A percentile compares a stretch with the other conserved stretches of the same genome.
phyloP scores from a whole-genome alignment of 202 grass and related monocot species.

The Schoenoplectus triqueter region DNA sequence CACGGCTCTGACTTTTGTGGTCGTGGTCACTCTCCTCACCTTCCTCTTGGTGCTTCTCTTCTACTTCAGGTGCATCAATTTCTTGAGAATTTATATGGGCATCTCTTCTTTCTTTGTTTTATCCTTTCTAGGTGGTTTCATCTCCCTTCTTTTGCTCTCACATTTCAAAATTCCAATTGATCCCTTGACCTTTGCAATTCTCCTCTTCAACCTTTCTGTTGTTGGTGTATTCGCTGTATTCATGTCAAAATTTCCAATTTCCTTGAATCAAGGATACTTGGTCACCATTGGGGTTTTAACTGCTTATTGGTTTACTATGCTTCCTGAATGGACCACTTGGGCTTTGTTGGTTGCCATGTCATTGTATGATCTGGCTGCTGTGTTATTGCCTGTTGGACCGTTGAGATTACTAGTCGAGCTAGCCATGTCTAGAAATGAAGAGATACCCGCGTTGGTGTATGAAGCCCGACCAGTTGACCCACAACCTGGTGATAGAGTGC shows the following conservation, averaged over 20 bases:
- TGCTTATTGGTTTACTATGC: slow-evolving; percentile 90
- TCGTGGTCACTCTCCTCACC: slow-evolving; percentile 66
- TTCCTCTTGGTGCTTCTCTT: slow-evolving; percentile 95
- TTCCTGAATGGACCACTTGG: slow-evolving; percentile 96
- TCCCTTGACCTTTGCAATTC: slow-evolving; percentile 61
- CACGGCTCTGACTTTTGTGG: slow-evolving; percentile 64
- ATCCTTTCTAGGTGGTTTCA: slow-evolving; percentile 67
- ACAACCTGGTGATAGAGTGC: slow-evolving; percentile 50
- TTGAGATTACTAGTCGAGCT: slow-evolving; percentile 78
- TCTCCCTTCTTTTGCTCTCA: slow-evolving; percentile 62
- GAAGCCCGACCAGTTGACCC: slow-evolving; percentile 77
- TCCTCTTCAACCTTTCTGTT: slow-evolving; percentile 69
- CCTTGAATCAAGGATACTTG: slow-evolving; percentile 76
- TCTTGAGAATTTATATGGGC: slow-evolving; percentile 79
- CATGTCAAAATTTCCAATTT: slow-evolving; percentile 75
- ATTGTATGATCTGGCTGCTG: slow-evolving; percentile 91
- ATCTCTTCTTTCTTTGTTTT: slow-evolving; percentile 79
- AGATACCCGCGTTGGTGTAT: slow-evolving; percentile 88
- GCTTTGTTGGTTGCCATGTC: slow-evolving; percentile 79
- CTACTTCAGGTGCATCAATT: slow-evolving; percentile 86
- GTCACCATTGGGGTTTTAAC: slow-evolving; percentile 78
- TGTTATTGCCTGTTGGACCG: slow-evolving; percentile 82
- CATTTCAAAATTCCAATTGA: slow-evolving; percentile 73
- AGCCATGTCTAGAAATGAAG: slow-evolving; percentile 86
- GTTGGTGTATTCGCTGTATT: slow-evolving; percentile 63